These are phyloP conservation scores for Xylariaceae sp. DNA, from an alignment of 2,329 filamentous ascomycete genomes.

Conservation along the genomic window DNA sequence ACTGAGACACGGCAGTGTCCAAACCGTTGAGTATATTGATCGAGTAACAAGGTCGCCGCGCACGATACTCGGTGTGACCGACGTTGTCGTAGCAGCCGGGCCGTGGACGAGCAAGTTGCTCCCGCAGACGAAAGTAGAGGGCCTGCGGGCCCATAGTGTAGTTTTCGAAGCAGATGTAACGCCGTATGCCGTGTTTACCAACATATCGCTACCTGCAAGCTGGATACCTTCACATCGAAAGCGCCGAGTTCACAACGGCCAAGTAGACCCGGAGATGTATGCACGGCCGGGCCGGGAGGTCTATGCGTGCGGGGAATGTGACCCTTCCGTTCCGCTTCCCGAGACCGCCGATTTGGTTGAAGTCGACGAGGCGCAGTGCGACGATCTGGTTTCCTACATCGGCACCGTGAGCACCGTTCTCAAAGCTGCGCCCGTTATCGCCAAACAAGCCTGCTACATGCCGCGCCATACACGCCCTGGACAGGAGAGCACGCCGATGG, in stretches of 20 bases:
- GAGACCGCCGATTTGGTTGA: conserved; percentile 69
- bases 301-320: conserved; percentile 89
- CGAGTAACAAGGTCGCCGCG: conserved; percentile 37
- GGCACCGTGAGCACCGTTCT: conserved; percentile 61
- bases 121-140: conserved; percentile 54
- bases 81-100: conserved; percentile 54
- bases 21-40: conserved; percentile 58
- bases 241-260: conserved; percentile 50
- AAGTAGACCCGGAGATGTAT: conserved; percentile 88
- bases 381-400: conserved; percentile 81
- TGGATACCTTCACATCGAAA: conserved; percentile 54
- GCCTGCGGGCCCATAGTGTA: conserved; percentile 61
- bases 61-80: conserved; percentile 45
- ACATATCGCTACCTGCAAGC: conserved; percentile 67
- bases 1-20: conserved; percentile 50
- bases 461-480: conserved; percentile 66
- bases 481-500: conserved; percentile 63
- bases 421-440: conserved; percentile 62
- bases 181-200: conserved; percentile 79
- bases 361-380: conserved; percentile 70
- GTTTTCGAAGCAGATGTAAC: conserved; percentile 62
- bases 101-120: conserved; percentile 61
- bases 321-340: conserved; percentile 70
- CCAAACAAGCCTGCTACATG: conserved; percentile 87
- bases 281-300: conserved; percentile 83